These are phyloP conservation scores for Colletotrichum theobromicola DNA, from an alignment of 2,329 filamentous ascomycete genomes.

Conservation along the genomic window DNA sequence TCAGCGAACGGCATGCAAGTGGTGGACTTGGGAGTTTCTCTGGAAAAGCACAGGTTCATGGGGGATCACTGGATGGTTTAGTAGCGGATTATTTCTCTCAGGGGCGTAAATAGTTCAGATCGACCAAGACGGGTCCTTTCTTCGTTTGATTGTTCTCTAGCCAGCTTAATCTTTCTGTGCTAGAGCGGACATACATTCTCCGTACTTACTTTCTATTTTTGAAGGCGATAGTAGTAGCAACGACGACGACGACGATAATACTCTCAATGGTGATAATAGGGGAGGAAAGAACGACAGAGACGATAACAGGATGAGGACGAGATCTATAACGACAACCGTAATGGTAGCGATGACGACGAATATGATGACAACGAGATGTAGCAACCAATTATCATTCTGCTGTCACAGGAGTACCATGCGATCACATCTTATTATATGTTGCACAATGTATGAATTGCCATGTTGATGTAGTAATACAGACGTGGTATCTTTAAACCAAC, in stretches of 20 bases:
- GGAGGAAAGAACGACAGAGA: too few species aligned
- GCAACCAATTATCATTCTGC: too few species aligned
- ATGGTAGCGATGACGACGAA: too few species aligned
- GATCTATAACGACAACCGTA: too few species aligned
- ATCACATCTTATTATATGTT: too few species aligned
- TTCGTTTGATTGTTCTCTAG: not conserved
- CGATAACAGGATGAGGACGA: too few species aligned
- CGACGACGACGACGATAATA: too few species aligned
- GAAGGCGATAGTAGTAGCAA: too few species aligned
- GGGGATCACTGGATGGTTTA: not conserved
- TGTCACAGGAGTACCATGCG: too few species aligned
- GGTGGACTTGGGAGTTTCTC: not conserved
- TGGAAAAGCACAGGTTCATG: not conserved
- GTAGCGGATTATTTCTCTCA: not conserved
- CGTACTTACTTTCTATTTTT: too few species aligned
- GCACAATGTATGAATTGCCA: not conserved
- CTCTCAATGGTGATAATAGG: too few species aligned
- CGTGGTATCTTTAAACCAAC: constrained; percentile 7
- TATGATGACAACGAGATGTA: too few species aligned
- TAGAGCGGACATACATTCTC: not conserved
- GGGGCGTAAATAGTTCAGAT: not conserved
- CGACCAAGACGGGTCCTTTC: not conserved
- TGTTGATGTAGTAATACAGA: not conserved
- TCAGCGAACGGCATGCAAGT: not conserved
- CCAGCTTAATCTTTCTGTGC: not conserved